Conservation (phyloP, 202 grass and related monocot genomes). For the Setaria viridis region DNA sequence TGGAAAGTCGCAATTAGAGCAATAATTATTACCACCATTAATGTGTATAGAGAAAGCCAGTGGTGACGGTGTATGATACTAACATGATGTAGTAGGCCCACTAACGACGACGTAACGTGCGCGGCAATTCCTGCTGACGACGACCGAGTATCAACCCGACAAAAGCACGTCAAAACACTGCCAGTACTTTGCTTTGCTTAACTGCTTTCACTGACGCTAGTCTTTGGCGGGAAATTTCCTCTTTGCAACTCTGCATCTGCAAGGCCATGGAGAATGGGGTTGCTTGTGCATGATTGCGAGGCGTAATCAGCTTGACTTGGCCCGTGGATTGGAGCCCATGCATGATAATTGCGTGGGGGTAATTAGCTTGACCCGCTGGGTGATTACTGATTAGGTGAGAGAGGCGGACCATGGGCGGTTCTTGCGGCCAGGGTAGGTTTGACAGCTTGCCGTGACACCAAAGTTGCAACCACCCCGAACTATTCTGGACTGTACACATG, state of each 20-base stretch:
- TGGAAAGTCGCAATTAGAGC: background rate
- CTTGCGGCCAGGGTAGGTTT: constrained; percentile 33
- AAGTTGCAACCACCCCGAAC: constrained; percentile 28
- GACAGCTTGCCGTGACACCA: constrained; percentile 47
- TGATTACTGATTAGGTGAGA: constrained; percentile 1
- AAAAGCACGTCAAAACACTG: background rate
- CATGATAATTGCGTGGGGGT: background rate
- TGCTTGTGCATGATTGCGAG: background rate
- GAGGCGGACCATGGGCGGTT: background rate
- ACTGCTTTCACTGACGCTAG: background rate
- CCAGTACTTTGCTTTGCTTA: background rate
- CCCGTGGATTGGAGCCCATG: no score
- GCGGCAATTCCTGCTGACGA: constrained; percentile 18
- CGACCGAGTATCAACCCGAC: constrained; percentile 4
- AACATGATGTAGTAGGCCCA: no score
- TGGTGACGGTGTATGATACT: background rate
- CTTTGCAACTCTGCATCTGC: no score
- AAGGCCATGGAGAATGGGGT: no score
- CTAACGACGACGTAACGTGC: constrained; percentile 23
- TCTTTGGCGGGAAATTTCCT: background rate
- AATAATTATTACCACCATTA: background rate
- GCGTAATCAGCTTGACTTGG: background rate
- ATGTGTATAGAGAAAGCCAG: background rate
- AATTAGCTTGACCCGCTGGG: constrained; percentile 21
- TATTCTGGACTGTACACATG: background rate